Base-by-base conservation (phyloP, 345 rosid genomes). In the Pelargonium nanum region DNA sequence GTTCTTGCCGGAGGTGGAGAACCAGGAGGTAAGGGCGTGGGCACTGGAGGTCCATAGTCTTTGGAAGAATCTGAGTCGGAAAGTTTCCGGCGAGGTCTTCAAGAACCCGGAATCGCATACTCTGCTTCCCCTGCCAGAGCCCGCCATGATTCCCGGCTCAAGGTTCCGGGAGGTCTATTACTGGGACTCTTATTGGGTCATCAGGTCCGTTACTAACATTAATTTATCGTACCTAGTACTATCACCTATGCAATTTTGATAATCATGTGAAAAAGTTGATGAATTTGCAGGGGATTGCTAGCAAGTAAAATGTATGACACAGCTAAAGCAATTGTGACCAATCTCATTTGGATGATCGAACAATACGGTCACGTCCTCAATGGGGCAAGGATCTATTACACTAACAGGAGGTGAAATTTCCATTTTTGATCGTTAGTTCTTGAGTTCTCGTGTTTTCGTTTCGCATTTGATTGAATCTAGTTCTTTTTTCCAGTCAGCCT, bases 111-210 rank as follows among this genome's bases (percentile, higher is more conserved):
- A 83, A 4, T 65, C 70, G 58, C 95, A 93, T 66, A 89, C 96
- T 60, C 65, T 93, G 74, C 81, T 93, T 25, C 86, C 89, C 28
- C 72, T 93, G 77, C 92, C 97, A 15, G 76, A 68, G 67, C 74
- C 83, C 51, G 75, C 75, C 44, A 60, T 93, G 1, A 66, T 93
- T 19, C 96, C 97, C 19, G 99, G 99, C 7, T 87, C 94, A 19
- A 78, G 99, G 53, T 93, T 93, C 58, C 66, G 82, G 54, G 97
- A 89, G 75, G 90, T 87, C n/a, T 86, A 84, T 69, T 89, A 89
- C 67, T 89, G 99, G 97, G 99, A 93, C 75, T 89, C 96, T 57
- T 85, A 87, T 24, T 89, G 99, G 99, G 75, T 93, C 57, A 81
- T 93, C 72, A 87, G 85, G 97, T 87, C 23, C 52, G 80, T 69